Base-by-base conservation (phyloP, 129 eudicot species). In the Centaurea solstitialis region DNA sequence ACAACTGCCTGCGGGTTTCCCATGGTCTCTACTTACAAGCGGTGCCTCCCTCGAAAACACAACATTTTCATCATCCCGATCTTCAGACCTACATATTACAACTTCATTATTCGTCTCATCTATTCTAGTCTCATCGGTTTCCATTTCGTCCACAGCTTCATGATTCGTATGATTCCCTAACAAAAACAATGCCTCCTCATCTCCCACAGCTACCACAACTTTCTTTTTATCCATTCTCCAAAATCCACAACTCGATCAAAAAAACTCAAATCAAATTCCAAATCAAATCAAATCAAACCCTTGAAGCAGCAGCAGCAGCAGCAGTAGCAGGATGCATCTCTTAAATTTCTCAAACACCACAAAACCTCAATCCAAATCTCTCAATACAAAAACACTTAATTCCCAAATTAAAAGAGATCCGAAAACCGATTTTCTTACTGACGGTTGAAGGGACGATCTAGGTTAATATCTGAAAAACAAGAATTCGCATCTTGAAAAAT, bases 41-140 rank as follows among this genome's bases (percentile, higher is more conserved):
- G 92, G 97, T 5, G 81, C 87, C 74, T 94, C 98, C 72, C 93
- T 90, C 0, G 97, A 85, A 66, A 92, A 92, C 72, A 87, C 97
- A 50, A 89, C 98, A 84, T 82, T 85, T 26, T 86, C 92, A n/a
- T n/a, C n/a, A 77, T 85, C 91, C 22, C 73, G 82, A 9, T 86
- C 89, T 1, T 85, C 81, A 0, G 75, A 43, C 70, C 72, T 82
- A 74, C 77, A 75, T 18, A 43, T 80, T 37, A 75, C 81, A 77
- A 24, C 59, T 47, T 93, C 91, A 61, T 76, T 35, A 26, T 78
- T 80, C 13, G 45, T 17, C 64, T 62, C 35, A 3, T 86, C 83
- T 8, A 68, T 75, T 50, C 57, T 86, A 72, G 70, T 62, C 13
- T 88, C 91, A 72, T 81, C 90, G 0, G 86, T 74, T 82, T 92